Evolutionary conservation across 2,329 filamentous ascomycete species (phyloP), one percentile per base, ranked within the genome.

Genomic region (Mycogone perniciosa): DNA sequence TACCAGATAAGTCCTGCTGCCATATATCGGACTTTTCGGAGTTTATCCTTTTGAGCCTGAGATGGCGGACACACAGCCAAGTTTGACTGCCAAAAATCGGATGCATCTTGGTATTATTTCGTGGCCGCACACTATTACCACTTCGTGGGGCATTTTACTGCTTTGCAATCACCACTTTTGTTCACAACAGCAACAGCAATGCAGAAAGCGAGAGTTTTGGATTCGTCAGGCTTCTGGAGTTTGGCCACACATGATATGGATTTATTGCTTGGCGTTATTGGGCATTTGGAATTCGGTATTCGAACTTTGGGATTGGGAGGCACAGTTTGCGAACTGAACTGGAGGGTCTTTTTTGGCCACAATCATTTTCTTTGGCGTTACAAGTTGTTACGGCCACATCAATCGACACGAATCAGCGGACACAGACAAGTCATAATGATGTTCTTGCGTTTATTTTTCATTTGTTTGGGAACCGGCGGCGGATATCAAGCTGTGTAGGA

Each of bases 211-310:
- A 34, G 35, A 34, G 34, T 31, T 39, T 37, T 51, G 43, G 7
- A 35, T 41, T 27, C 41, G 13, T 43, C 43, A 31, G 31, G 27
- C 39, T 48, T 42, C 31, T 48, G 50, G 50, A 52, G 50, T 52
- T 44, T 44, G 45, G 50, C 20, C 37, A 30, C 45, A 48, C 35
- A 47, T 46, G 44, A 44, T 35, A 35, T 6, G 50, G 50, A 30
- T 34, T 40, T 37, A 27, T 26, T 10, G 50, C 35, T 52, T 44
- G 50, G 50, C 50, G 50, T 46, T 44, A 13, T 38, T 42, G 50
- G 50, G 45, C 50, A 52, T 48, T 26, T 52, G 44, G 50, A 35
- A 51, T 27, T 40, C 10, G 37, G 50, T 43, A 42, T 11, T 33
- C 29, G 34, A 41, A 42, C 48, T 39, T 35, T 51, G 48, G 48